Base-by-base conservation (phyloP, 306 rosid genomes). In the Quercus gilva region DNA sequence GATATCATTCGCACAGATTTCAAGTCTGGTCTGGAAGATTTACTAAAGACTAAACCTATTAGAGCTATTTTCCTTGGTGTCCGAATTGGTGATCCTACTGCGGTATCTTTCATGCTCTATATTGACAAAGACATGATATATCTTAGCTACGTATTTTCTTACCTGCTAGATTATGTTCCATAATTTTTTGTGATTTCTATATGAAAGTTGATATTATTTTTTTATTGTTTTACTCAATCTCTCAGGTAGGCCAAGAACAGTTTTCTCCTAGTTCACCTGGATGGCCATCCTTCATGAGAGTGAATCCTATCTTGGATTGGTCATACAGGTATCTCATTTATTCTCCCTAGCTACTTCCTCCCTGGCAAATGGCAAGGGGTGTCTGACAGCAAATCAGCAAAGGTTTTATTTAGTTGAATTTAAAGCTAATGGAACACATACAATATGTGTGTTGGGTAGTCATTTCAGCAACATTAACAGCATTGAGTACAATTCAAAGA, bases 261-360 rank as follows among this genome's bases (percentile, higher is more conserved):
- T 95, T 95, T 84, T 92, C 95, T 53, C 99, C 99, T 72, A 95
- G 99, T 84, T 95, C 99, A 78, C 86, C 87, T 55, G 97, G 99
- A 35, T 95, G 99, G 99, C 99, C 98, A 71, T 86, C 97, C 78
- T 91, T 95, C 82, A 95, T 95, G 99, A 90, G 99, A 83, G 98
- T 95, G 84, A 92, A 95, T 87, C 98, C 99, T 74, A 91, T 95
- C 85, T 86, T 95, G 85, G 97, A 95, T 88, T 95, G 99, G 99
- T 95, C 99, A 57, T 95, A 95, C 93, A 89, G 92, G 92, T 89
- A 37, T 58, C 43, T 71, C 19, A 65, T 69, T 31, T 82, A 74
- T 71, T 74, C 78, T 80, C 41, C 56, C 7, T 70, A 10, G n/a
- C 51, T 35, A 28, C 18, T 63, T 23, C 73, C 19, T 31, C 51